These are phyloP conservation scores for Camellia sinensis DNA, from an alignment of 148 eudicot species.

Conservation along the genomic window DNA sequence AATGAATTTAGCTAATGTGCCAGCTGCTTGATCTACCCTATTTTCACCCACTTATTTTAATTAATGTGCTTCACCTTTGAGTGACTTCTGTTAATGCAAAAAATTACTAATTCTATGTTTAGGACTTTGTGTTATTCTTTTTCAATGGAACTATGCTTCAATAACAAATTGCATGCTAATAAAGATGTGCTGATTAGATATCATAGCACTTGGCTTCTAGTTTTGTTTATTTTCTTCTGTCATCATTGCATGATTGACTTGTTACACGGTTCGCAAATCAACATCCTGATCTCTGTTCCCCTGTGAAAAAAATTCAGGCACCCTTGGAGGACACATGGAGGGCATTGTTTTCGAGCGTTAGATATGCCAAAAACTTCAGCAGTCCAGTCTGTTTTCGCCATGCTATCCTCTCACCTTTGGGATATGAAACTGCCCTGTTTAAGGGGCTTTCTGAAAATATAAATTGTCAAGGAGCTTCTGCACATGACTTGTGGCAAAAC, in stretches of 20 bases:
- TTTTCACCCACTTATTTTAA: too few species aligned
- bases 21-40: not conserved
- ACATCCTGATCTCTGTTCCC: slow-evolving; percentile 2
- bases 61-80: too few species aligned
- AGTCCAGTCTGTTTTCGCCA: slow-evolving; percentile 89
- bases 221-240: not conserved
- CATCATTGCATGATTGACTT: not conserved
- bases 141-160: not conserved
- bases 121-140: not conserved
- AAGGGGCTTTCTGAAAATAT: slow-evolving; percentile 65
- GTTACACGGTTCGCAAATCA: not conserved
- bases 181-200: not conserved
- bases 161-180: not conserved
- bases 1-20: not conserved
- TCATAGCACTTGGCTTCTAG: not conserved
- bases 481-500: slow-evolving; percentile 65
- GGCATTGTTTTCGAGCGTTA: slow-evolving; percentile 72
- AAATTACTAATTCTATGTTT: not conserved
- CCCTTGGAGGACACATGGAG: slow-evolving; percentile 92
- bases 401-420: slow-evolving; percentile 74
- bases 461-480: slow-evolving; percentile 74
- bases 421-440: slow-evolving; percentile 89
- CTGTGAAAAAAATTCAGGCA: slow-evolving; percentile 46
- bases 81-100: too few species aligned
- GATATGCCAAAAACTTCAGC: slow-evolving; percentile 79